phyloP scores from a whole-genome alignment of 1,139 yeast species.

The Diutina catenulata region DNA sequence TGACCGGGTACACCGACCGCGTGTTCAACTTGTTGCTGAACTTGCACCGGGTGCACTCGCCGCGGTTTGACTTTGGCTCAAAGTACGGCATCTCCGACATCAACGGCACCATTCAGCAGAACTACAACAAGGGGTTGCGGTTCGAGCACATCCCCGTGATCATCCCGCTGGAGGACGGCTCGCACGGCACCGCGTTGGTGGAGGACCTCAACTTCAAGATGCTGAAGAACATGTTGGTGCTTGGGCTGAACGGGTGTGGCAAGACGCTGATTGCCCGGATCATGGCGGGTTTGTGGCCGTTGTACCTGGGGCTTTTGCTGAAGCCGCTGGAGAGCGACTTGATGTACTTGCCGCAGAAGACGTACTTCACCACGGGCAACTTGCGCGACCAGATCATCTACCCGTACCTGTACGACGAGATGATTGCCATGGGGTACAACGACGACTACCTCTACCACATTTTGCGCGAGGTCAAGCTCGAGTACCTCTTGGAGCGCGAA shows the following conservation, averaged over 20 bases:
- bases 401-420: constrained; percentile 69
- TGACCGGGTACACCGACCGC: constrained; percentile 85
- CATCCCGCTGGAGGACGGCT: constrained; percentile 56
- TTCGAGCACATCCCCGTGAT: constrained; percentile 77
- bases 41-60: constrained; percentile 74
- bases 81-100: constrained; percentile 43
- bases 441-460: constrained; percentile 63
- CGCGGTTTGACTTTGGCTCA: constrained; percentile 51
- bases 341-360: constrained; percentile 70
- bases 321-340: constrained; percentile 68
- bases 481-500: constrained; percentile 57
- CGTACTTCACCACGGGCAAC: constrained; percentile 70
- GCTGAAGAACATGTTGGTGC: constrained; percentile 60
- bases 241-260: constrained; percentile 87
- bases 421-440: constrained; percentile 59
- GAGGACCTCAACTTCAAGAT: constrained; percentile 50
- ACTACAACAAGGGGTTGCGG: constrained; percentile 61
- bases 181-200: constrained; percentile 43
- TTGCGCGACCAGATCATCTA: constrained; percentile 81
- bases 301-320: constrained; percentile 70
- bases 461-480: constrained; percentile 66
- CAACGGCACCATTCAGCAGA: constrained; percentile 71
- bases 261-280: constrained; percentile 80
- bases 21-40: constrained; percentile 66
- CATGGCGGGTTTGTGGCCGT: constrained; percentile 87